Conservation (phyloP, 192 early-diverging fungal species). For the Oehlia diaphana region DNA sequence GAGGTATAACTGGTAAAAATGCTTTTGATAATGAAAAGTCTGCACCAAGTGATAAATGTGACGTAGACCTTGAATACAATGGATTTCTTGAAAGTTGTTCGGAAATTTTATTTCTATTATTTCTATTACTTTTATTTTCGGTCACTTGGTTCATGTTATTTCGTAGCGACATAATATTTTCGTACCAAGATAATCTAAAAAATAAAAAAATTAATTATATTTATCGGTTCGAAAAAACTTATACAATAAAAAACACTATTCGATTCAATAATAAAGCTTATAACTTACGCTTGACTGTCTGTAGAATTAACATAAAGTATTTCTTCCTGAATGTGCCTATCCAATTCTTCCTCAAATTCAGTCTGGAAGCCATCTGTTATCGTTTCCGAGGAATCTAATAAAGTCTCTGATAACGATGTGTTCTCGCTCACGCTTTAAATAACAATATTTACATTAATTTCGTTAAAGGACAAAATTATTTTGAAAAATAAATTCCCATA, state of each 20-base stretch:
- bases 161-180: slow-evolving; percentile 39
- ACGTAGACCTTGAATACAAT: slow-evolving; percentile 20
- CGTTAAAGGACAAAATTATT: neutral
- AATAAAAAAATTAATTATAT: neutral
- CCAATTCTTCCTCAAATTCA: slow-evolving; percentile 41
- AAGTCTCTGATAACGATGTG: neutral
- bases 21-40: slow-evolving; percentile 51
- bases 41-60: slow-evolving; percentile 29
- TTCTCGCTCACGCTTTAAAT: neutral
- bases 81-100: slow-evolving; percentile 1
- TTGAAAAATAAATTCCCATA: neutral
- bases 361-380: neutral
- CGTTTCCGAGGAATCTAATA: neutral
- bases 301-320: slow-evolving; percentile 40
- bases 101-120: slow-evolving; percentile 28
- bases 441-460: neutral
- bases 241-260: too few species aligned
- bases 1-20: slow-evolving; percentile 53
- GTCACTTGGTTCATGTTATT: slow-evolving; percentile 36
- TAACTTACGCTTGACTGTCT: slow-evolving; percentile 37
- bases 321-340: slow-evolving; percentile 52
- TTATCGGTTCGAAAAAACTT: neutral
- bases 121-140: slow-evolving; percentile 13
- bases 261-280: too few species aligned
- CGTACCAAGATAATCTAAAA: slow-evolving; percentile 36